A percentile compares a stretch with the other conserved stretches of the same genome.
Conservation (phyloP, 345 rosid genomes). For the Conringia planisiliqua region DNA sequence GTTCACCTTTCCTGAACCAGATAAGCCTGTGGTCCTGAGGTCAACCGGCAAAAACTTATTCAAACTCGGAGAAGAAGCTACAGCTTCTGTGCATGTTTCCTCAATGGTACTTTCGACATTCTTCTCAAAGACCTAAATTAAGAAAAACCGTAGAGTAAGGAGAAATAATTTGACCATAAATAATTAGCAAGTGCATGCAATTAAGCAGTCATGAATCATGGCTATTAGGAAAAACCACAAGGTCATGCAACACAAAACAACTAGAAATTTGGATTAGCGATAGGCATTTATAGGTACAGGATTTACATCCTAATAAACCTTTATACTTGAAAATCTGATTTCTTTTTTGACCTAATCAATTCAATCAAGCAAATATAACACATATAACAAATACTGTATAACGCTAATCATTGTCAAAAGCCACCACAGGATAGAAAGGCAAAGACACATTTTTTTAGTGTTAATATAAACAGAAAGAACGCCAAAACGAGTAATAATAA, state of each 20-base stretch:
- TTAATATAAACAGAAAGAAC: background rate
- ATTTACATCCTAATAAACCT: background rate
- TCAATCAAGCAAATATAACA: background rate
- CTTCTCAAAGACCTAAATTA: conserved; percentile 42
- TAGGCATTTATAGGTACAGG: too few relatives aligned
- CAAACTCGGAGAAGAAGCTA: conserved; percentile 19
- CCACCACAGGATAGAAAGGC: background rate
- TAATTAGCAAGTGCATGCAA: background rate
- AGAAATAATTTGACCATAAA: background rate
- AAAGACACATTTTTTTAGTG: background rate
- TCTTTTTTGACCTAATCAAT: background rate
- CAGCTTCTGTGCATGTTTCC: conserved; percentile 32
- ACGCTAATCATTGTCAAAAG: background rate
- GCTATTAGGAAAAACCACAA: background rate
- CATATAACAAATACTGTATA: background rate
- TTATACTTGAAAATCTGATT: background rate
- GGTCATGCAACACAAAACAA: background rate
- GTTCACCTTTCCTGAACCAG: conserved; percentile 34
- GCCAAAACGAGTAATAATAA: background rate
- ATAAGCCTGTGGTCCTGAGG: conserved; percentile 7
- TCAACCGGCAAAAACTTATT: conserved; percentile 16
- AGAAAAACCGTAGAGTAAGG: background rate
- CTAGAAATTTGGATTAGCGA: background rate
- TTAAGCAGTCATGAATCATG: background rate
- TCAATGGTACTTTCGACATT: conserved; percentile 1